Percentiles rank a stretch among this genome's conserved stretches.
phyloP scores from a whole-genome alignment of 148 eudicot species.

The Dianthus caryophyllus region DNA sequence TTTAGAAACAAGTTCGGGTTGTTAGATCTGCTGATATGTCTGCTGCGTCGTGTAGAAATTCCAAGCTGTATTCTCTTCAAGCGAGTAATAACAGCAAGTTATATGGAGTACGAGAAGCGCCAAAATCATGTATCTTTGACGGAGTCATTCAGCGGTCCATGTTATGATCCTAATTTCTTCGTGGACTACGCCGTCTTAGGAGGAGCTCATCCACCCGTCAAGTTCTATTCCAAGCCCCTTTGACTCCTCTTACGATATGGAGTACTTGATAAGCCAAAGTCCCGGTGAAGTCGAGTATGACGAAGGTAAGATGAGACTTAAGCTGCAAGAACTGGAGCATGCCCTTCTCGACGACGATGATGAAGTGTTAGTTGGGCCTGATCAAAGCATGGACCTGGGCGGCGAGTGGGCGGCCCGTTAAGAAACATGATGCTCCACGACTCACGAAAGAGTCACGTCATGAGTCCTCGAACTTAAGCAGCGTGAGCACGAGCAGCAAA shows the following conservation, averaged over 20 bases:
- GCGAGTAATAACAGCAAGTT: slow-evolving; percentile 28
- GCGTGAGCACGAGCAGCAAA: slow-evolving; percentile 41
- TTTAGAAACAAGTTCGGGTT: slow-evolving; percentile 26
- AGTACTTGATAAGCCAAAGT: slow-evolving; percentile 35
- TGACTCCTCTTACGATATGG: slow-evolving; percentile 39
- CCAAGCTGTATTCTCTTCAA: slow-evolving; percentile 33
- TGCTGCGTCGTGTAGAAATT: slow-evolving; percentile 36
- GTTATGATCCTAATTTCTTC: slow-evolving; percentile 53
- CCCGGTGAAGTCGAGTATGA: slow-evolving; percentile 49
- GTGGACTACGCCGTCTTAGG: slow-evolving; percentile 68
- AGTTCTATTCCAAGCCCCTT: slow-evolving; percentile 22
- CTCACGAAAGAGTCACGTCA: slow-evolving; percentile 76
- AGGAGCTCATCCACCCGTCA: slow-evolving; percentile 47
- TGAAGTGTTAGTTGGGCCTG: slow-evolving; percentile 25
- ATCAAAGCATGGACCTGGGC: slow-evolving; percentile 61
- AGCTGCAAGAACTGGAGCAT: slow-evolving; percentile 86
- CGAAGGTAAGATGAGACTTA: slow-evolving; percentile 54
- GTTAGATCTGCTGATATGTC: slow-evolving; percentile 34
- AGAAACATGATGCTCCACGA: slow-evolving; percentile 34
- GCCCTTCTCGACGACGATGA: slow-evolving; percentile 62
- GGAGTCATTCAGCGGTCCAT: slow-evolving; percentile 43
- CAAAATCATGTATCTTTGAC: slow-evolving; percentile 33
- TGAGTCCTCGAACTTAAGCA: slow-evolving; percentile 58
- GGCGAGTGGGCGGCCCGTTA: slow-evolving; percentile 45
- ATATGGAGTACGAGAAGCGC: slow-evolving; percentile 41